phyloP scores from a whole-genome alignment of 78 protist species.

The Monocercomonoides exilis region DNA sequence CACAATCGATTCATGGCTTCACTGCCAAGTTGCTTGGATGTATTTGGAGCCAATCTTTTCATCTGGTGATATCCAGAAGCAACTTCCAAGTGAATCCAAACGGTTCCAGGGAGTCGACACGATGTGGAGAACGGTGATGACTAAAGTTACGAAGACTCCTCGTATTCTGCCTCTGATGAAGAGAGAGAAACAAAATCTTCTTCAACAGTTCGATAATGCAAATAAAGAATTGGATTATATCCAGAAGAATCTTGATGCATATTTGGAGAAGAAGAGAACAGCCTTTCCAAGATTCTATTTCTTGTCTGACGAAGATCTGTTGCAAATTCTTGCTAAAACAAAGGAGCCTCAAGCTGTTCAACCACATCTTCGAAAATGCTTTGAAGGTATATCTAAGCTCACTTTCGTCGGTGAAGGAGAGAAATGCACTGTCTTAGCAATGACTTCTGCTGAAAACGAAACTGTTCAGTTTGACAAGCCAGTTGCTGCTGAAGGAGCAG shows the following conservation, averaged over 20 bases:
- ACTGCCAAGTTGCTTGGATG: slow-evolving; percentile 53
- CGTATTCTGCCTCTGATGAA: slow-evolving; percentile 20
- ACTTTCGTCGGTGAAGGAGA: slow-evolving; percentile 24
- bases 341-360: slow-evolving; percentile 64
- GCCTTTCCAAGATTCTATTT: slow-evolving; percentile 68
- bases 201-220: slow-evolving; percentile 29
- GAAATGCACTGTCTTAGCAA: slow-evolving; percentile 17
- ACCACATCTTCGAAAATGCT: slow-evolving; percentile 67
- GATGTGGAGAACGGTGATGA: slow-evolving; percentile 44
- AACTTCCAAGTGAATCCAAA: slow-evolving; percentile 53
- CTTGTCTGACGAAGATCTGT: slow-evolving; percentile 61
- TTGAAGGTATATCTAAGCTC: slow-evolving; percentile 57
- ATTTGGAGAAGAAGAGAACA: slow-evolving; percentile 59
- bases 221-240: slow-evolving; percentile 40
- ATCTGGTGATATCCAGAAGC: slow-evolving; percentile 50
- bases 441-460: slow-evolving; percentile 50
- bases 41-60: slow-evolving; percentile 67
- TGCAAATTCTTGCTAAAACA: slow-evolving; percentile 57
- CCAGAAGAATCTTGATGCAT: slow-evolving; percentile 41
- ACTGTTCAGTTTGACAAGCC: slow-evolving; percentile 14
- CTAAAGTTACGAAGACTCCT: slow-evolving; percentile 20
- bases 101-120: slow-evolving; percentile 47
- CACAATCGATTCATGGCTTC: slow-evolving; percentile 55
- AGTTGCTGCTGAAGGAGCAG: slow-evolving; percentile 34
- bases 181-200: slow-evolving; percentile 13